Evolutionary conservation across 176 grass and related monocot genomes (phyloP), one percentile per base, ranked within the genome.

Genomic region (Miscanthus lutarioriparius): DNA sequence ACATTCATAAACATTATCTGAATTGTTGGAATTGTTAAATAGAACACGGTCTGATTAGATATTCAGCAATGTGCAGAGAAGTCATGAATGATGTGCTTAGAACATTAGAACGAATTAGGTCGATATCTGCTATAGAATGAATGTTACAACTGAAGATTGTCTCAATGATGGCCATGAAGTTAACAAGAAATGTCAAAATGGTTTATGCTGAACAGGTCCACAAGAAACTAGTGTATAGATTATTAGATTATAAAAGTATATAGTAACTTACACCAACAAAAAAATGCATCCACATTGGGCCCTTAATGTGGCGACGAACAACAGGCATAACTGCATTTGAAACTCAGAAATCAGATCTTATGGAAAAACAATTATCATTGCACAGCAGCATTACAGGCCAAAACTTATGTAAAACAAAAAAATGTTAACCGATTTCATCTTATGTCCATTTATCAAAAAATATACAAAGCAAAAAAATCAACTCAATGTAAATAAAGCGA

Each of bases 241-340:
- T 67, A 54, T 17, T 67, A 51, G 36, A 73, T 47, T 67, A 54
- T 17, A 41, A 75, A 49, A 62, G 20, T 36, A 35, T 41, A 82
- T 6, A 35, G 22, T 67, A 87, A 88, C 96, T 93, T 92, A 98
- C 96, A 63, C 93, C 96, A 94, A 98, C 85, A 92, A 98, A 81
- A 73, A 98, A 98, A 78, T 98, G 96, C 6, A 98, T 71, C 93
- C 93, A 98, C 93, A 98, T 98, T 43, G 96, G 96, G 12, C 91
- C 96, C 83, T 91, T 94, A 67, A 95, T 79, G 64, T 69, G 91
- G n/a, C 83, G 83, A 32, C 74, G 92, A 40, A 98, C 83, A 44
- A 95, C 64, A 84, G 93, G 93, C 96, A 95, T 98, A 81, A 72
- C 96, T 98, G 84, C 83, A 81, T 78, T 2, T 73, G 49, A 65